Percentiles rank a stretch among this genome's conserved stretches.
Evolutionary conservation across 2,329 filamentous ascomycete genomes (phyloP).

Genomic region (Clonostachys chloroleuca): DNA sequence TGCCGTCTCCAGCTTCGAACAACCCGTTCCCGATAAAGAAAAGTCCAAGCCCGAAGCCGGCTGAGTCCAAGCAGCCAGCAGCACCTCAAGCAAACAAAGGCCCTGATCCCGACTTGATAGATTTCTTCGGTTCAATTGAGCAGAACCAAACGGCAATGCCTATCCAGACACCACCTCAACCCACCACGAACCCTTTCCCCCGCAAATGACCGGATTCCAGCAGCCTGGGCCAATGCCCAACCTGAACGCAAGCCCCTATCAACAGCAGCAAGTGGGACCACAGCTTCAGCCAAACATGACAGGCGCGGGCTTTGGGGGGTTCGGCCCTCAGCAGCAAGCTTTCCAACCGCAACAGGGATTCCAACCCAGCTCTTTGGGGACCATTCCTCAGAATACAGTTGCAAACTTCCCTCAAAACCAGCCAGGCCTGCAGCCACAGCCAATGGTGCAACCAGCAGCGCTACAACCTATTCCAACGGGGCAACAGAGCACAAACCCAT

Average conservation of each 20-base stretch:
- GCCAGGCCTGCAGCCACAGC: slow-evolving; percentile 9
- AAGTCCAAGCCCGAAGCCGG: slow-evolving; percentile 16
- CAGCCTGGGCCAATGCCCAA: slow-evolving; percentile 22
- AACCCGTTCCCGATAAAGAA: slow-evolving; percentile 36
- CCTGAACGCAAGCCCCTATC: background rate
- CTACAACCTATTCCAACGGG: slow-evolving; percentile 40
- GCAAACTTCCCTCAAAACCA: slow-evolving; percentile 32
- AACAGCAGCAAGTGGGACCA: slow-evolving; percentile 15
- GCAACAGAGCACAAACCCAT: slow-evolving; percentile 76
- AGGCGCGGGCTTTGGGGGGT: slow-evolving; percentile 81
- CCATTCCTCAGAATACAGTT: slow-evolving; percentile 55
- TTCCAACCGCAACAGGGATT: slow-evolving; percentile 30
- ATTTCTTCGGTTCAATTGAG: slow-evolving; percentile 93
- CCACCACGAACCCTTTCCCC: slow-evolving; percentile 23
- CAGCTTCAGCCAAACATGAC: slow-evolving; percentile 46
- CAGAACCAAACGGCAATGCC: slow-evolving; percentile 73
- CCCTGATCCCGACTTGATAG: slow-evolving; percentile 76
- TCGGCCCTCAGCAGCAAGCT: slow-evolving; percentile 52
- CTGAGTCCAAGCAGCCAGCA: slow-evolving; percentile 19
- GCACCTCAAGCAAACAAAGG: slow-evolving; percentile 53
- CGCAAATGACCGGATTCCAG: slow-evolving; percentile 24
- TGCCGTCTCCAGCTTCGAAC: slow-evolving; percentile 19
- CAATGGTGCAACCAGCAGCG: slow-evolving; percentile 31
- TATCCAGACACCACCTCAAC: slow-evolving; percentile 9
- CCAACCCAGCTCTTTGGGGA: slow-evolving; percentile 44